Base-by-base conservation (phyloP, 2,329 filamentous ascomycete genomes). In the Trichophyton rubrum region DNA sequence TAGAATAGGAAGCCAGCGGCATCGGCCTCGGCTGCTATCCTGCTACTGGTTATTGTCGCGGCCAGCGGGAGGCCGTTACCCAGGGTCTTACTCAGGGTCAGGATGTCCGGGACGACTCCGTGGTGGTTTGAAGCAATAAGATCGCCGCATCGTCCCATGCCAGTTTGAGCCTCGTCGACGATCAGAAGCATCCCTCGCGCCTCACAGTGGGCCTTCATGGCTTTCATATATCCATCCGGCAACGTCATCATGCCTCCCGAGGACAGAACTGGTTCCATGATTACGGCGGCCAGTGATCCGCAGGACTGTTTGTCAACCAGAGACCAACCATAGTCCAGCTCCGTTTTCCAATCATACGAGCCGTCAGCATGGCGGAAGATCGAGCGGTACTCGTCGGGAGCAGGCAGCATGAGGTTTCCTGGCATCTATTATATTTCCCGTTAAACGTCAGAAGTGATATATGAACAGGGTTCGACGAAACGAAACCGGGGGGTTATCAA, bases 301-400 rank as follows among this genome's bases (percentile, higher is more conserved):
- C 78, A 80, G 0, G 78, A 82, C 60, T 82, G 79, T 51, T 77
- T 74, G 62, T 87, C 83, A 20, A 87, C 74, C 70, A 86, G 73
- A 17, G 74, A 73, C 77, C 82, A 87, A 3, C 82, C 83, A 65
- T 81, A 86, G 9, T 83, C 78, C 13, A 87, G 71, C 67, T 87
- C 85, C 0, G 81, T 79, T 64, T 83, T 75, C 84, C 84, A 87
- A 67, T 87, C 84, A 63, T 87, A 82, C 0, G 77, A 77, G 0
- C 83, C 83, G 63, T 86, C 82, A 0, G 78, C 22, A 40, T 79
- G 77, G 8, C 80, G 77, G 69, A 87, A 87, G 0, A 79, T 75
- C 0, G 83, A 85, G 3, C 83, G 79, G 67, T 85, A 86, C 0
- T 79, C 75, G 64, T 86, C 80, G 0, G 84, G 84, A 0, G 81